Conservation (phyloP, 2,329 filamentous ascomycete species). For the Talaromyces islandicus region DNA sequence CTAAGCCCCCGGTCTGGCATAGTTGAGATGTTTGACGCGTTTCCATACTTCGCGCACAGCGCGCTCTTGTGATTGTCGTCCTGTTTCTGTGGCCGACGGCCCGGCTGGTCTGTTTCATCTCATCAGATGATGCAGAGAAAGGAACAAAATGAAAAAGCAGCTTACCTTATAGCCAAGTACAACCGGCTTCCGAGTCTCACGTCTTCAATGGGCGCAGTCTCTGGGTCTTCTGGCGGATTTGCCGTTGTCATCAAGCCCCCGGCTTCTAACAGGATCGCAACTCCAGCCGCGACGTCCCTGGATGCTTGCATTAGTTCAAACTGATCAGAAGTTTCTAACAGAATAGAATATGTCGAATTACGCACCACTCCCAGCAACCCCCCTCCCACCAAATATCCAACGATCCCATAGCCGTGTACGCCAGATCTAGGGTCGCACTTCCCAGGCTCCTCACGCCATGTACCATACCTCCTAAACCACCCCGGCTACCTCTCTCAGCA, state of each 20-base stretch:
- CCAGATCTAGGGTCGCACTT: conserved; percentile 67
- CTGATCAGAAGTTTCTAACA: not conserved
- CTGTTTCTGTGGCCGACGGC: conserved; percentile 55
- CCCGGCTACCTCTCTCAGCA: conserved; percentile 55
- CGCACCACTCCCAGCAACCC: conserved; percentile 72
- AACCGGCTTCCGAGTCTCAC: conserved; percentile 60
- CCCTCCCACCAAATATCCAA: conserved; percentile 83
- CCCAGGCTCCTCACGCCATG: conserved; percentile 69
- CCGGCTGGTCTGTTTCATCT: conserved; percentile 53
- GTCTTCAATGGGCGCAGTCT: conserved; percentile 52
- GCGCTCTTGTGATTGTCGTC: conserved; percentile 61
- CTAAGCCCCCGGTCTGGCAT: conserved; percentile 26
- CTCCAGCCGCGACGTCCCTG: conserved; percentile 67
- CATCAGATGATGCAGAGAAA: not conserved
- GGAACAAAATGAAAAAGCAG: not conserved
- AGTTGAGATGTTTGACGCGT: conserved; percentile 61
- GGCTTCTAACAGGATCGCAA: conserved; percentile 66
- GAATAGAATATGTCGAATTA: conserved; percentile 3
- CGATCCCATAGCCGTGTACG: conserved; percentile 67
- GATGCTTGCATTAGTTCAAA: not conserved
- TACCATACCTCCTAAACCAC: conserved; percentile 69
- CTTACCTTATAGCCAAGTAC: conserved; percentile 63
- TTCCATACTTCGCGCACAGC: conserved; percentile 68
- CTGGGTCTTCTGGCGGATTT: conserved; percentile 58
- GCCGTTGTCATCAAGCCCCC: conserved; percentile 69